Conservation (phyloP, 441 rosid species). For the Populus hybrid region DNA sequence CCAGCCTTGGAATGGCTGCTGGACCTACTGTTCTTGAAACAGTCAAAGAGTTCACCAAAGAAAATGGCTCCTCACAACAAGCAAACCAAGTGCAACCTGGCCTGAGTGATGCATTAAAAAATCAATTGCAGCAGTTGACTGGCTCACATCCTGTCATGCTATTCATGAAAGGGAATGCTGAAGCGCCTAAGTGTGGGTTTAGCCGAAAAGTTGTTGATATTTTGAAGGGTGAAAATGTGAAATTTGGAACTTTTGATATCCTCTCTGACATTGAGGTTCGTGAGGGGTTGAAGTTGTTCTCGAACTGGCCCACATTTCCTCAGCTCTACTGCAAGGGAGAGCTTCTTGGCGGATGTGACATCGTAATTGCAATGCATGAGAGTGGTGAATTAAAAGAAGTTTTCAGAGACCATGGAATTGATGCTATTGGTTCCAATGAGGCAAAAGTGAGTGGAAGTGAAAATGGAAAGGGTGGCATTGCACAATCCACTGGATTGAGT, state of each 20-base stretch:
- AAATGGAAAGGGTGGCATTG: conserved; percentile 42
- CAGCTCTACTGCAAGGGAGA: conserved; percentile 93
- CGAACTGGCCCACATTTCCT: conserved; percentile 98
- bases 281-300: conserved; percentile 89
- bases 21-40: conserved; percentile 73
- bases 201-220: conserved; percentile 73
- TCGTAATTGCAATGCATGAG: conserved; percentile 80
- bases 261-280: conserved; percentile 67
- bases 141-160: conserved; percentile 78
- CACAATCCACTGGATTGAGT: conserved; percentile 60
- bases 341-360: conserved; percentile 93
- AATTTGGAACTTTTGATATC: conserved; percentile 83
- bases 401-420: conserved; percentile 61
- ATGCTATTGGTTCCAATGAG: conserved; percentile 24
- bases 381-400: conserved; percentile 81
- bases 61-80: conserved; percentile 38
- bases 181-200: conserved; percentile 89
- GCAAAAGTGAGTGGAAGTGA: conserved; percentile 7
- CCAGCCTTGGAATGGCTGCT: conserved; percentile 95
- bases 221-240: conserved; percentile 70
- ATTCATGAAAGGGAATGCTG: conserved; percentile 90
- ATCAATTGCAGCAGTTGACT: conserved; percentile 55
- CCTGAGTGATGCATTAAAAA: conserved; percentile 38
- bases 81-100: conserved; percentile 37
- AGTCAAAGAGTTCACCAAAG: conserved; percentile 65